These are phyloP conservation scores for Eucalyptus erythrocorys DNA, from an alignment of 345 rosid species.

Conservation along the genomic window DNA sequence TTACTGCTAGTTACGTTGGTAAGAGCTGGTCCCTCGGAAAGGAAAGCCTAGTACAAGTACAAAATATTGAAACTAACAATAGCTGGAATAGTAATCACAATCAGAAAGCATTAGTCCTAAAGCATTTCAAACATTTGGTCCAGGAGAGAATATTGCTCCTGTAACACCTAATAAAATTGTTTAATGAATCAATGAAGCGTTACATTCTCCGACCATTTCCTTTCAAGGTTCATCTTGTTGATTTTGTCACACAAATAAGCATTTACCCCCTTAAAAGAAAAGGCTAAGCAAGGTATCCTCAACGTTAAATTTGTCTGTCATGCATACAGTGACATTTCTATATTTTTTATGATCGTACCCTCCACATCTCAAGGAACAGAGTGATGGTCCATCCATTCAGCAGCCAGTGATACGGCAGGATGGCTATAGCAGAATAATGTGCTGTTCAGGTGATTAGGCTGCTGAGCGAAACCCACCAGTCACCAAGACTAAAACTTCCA, in stretches of 20 bases:
- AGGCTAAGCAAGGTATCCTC: background rate
- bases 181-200: background rate
- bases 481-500: background rate
- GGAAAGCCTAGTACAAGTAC: background rate
- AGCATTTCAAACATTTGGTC: background rate
- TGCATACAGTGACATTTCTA: background rate
- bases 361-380: background rate
- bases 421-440: background rate
- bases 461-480: background rate
- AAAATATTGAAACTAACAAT: background rate
- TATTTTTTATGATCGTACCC: background rate
- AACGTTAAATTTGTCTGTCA: background rate
- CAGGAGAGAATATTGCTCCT: background rate
- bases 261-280: background rate
- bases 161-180: background rate
- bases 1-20: background rate
- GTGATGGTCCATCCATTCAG: background rate
- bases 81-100: background rate
- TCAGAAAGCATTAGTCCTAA: background rate
- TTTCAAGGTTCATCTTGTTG: background rate
- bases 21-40: background rate
- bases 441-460: background rate
- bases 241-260: background rate
- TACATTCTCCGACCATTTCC: background rate
- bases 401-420: background rate